A percentile compares a stretch with the other conserved stretches of the same genome.
phyloP scores from a whole-genome alignment of 2,329 filamentous ascomycete genomes.

The Leptosphaerulina australis region DNA sequence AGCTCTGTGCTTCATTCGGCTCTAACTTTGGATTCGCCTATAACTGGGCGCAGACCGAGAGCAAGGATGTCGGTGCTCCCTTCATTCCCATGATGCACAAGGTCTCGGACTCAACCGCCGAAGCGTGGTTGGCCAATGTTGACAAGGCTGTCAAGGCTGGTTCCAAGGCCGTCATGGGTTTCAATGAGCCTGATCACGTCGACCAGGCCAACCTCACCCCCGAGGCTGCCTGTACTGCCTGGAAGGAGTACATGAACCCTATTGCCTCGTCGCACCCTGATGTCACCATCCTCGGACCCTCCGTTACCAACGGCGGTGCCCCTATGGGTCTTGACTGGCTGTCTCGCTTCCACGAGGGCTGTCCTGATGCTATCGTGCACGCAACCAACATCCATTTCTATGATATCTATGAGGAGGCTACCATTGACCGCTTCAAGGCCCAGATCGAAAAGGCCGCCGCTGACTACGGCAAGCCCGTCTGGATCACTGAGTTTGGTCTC shows the following conservation, averaged over 20 bases:
- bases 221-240: constrained; percentile 39
- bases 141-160: constrained; percentile 42
- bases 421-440: constrained; percentile 44
- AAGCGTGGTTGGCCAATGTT: constrained; percentile 50
- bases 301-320: constrained; percentile 37
- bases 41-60: constrained; percentile 65
- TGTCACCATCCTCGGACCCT: constrained; percentile 43
- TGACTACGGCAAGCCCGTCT: constrained; percentile 41
- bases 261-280: constrained; percentile 35
- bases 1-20: constrained; percentile 60
- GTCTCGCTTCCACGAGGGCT: constrained; percentile 37
- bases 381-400: constrained; percentile 51
- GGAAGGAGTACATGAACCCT: constrained; percentile 44
- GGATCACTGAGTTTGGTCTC: constrained; percentile 49
- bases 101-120: constrained; percentile 26
- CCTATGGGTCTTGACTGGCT: constrained; percentile 44
- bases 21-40: constrained; percentile 65
- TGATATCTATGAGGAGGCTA: constrained; percentile 38
- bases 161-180: constrained; percentile 46
- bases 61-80: constrained; percentile 55
- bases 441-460: constrained; percentile 48
- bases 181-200: constrained; percentile 48
- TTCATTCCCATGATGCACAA: constrained; percentile 64
- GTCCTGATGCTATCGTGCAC: constrained; percentile 45
- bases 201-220: constrained; percentile 44